Evolutionary conservation across 1,284 basidiomycete genomes (phyloP).

Genomic region (Ganoderma meredithae): DNA sequence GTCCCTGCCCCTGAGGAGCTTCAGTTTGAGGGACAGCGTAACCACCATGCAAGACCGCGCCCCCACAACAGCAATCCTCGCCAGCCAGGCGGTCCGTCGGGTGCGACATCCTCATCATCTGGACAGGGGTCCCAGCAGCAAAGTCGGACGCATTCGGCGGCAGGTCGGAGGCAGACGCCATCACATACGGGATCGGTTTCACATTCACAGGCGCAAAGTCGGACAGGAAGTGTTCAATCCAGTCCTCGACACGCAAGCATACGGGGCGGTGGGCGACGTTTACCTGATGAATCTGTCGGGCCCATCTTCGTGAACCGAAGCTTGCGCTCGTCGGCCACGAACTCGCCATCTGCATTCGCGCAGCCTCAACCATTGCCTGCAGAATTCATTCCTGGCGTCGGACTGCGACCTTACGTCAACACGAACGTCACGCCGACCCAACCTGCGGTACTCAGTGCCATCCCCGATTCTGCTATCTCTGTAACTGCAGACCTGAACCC

Average conservation of each 20-base stretch:
- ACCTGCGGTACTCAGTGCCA: conserved; percentile 17
- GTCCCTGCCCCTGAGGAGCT: conserved; percentile 61
- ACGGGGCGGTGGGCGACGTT: conserved; percentile 40
- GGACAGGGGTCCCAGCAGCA: conserved; percentile 44
- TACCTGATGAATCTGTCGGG: conserved; percentile 35
- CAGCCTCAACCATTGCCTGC: conserved; percentile 34
- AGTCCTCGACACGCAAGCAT: conserved; percentile 46
- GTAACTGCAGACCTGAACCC: conserved; percentile 19
- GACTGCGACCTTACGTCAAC: conserved; percentile 23
- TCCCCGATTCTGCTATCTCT: conserved; percentile 21
- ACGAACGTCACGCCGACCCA: conserved; percentile 23
- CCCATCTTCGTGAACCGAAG: conserved; percentile 30
- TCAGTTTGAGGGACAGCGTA: conserved; percentile 49
- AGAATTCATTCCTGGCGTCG: conserved; percentile 28
- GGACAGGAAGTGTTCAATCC: conserved; percentile 51
- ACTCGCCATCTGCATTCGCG: conserved; percentile 36
- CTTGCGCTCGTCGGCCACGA: conserved; percentile 37
- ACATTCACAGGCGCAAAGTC: conserved; percentile 50
- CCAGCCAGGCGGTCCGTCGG: conserved; percentile 19
- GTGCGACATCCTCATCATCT: conserved; percentile 31
- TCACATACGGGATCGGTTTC: conserved; percentile 44
- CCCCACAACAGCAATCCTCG: conserved; percentile 30
- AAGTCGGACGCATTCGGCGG: conserved; percentile 43
- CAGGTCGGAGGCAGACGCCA: conserved; percentile 31
- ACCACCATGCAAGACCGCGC: conserved; percentile 33